Conservation (phyloP, 345 rosid species). For the Mallotus nudiflorus region DNA sequence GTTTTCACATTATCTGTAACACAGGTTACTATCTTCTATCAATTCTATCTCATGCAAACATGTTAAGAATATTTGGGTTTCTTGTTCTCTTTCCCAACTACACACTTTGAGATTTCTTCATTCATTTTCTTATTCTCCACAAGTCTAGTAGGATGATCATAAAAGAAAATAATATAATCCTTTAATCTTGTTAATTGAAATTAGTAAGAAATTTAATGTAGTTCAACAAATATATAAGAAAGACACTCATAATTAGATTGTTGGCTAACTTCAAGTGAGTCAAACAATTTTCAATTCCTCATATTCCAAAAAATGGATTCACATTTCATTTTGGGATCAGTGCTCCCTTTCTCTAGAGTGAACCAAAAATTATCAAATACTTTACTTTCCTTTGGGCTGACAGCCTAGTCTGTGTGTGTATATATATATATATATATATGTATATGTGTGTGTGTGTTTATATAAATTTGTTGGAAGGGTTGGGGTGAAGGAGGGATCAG, state of each 20-base stretch:
- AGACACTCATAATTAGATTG: not conserved
- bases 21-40: conserved; percentile 55
- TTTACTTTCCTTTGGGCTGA: not conserved
- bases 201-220: no score
- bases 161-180: not conserved
- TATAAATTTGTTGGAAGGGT: not conserved
- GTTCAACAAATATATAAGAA: no score
- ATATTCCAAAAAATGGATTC: no score
- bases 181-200: no score
- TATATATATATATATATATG: no score
- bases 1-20: conserved; percentile 81
- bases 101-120: not conserved
- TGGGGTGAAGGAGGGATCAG: not conserved
- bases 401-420: not conserved
- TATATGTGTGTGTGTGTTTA: no score
- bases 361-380: not conserved
- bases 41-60: conserved; percentile 7
- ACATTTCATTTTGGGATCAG: not conserved
- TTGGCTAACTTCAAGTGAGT: not conserved
- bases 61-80: not conserved
- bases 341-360: not conserved
- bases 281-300: not conserved
- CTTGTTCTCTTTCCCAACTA: not conserved
- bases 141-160: not conserved
- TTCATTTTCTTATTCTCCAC: not conserved